Base-by-base conservation (phyloP, 2,329 filamentous ascomycete genomes). In the Epichloe uncinata region DNA sequence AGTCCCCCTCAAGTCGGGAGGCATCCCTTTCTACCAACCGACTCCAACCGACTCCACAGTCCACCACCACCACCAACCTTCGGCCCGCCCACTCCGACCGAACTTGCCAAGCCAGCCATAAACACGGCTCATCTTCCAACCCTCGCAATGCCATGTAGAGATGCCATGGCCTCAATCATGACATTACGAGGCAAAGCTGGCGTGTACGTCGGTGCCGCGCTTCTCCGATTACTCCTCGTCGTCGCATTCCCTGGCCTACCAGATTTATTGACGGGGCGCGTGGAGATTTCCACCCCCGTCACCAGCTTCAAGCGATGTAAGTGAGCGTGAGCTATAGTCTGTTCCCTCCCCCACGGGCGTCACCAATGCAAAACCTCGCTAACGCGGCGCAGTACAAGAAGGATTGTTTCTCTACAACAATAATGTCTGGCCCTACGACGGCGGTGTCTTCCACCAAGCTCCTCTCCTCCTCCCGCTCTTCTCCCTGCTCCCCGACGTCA, bases 281-380 rank as follows among this genome's bases (percentile, higher is more conserved):
- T 96, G 60, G 93, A 98, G 73, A 85, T 98, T 61, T 96, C 93
- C 42, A 98, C 93, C 20, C 20, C 93, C 38, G 85, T 97, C 44
- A 96, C 88, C 59, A 95, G 91, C 77, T 98, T 96, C 78, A 97
- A 97, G 73, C 81, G 93, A 79, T 74, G 90, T 95, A 75, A 67
- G 84, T 68, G 41, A 4, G 26, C 47, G 84, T 68, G 41, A 5
- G 26, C 47, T 18, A 43, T 42, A 45, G 45, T 41, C 30, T 34
- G 22, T 45, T 34, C 20, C 43, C 44, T 18, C 5, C 40, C 35
- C 41, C 26, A 15, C 4, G 16, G 11, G 18, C 16, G 12, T n/a
- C 37, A 13, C 9, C 36, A 30, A 20, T 26, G 6, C 20, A 16
- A 35, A 30, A 9, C 12, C 34, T 2, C 16, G 34, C 40, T 18